Evolutionary conservation across 2,329 filamentous ascomycete species (phyloP).

Genomic region (Raffaelea arxii): DNA sequence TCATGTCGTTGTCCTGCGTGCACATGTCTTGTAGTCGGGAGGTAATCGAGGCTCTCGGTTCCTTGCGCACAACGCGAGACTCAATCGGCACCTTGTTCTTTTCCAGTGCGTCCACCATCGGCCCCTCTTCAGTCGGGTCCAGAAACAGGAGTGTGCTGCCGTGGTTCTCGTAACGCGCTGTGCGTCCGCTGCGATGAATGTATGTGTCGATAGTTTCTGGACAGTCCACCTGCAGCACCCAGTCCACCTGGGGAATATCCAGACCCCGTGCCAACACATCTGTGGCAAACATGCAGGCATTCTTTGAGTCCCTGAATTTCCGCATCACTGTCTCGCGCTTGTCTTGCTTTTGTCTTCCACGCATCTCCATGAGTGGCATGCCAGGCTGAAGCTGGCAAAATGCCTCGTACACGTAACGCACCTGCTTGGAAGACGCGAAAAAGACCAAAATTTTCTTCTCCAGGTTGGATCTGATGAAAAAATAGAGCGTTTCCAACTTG

Average conservation of each 20-base stretch:
- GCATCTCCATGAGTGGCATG: conserved; percentile 83
- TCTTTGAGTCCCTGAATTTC: conserved; percentile 70
- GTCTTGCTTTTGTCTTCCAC: conserved; percentile 87
- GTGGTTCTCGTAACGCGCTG: conserved; percentile 82
- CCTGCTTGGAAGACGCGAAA: conserved; percentile 89
- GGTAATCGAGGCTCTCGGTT: conserved; percentile 80
- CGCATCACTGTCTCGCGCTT: conserved; percentile 80
- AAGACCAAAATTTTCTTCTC: conserved; percentile 96
- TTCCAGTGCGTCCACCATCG: conserved; percentile 79
- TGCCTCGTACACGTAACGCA: conserved; percentile 89
- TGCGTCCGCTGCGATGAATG: conserved; percentile 90
- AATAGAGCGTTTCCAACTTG: conserved; percentile 86
- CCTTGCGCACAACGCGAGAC: conserved; percentile 74
- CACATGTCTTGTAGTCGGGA: conserved; percentile 88
- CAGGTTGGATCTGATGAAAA: conserved; percentile 82
- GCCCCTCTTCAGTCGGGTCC: conserved; percentile 82
- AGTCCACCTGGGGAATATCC: conserved; percentile 94
- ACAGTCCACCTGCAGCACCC: conserved; percentile 97
- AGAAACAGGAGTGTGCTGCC: conserved; percentile 86
- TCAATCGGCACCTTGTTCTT: conserved; percentile 85
- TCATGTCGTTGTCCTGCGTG: conserved; percentile 87
- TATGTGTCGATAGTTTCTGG: conserved; percentile 97
- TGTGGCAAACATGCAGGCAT: conserved; percentile 86
- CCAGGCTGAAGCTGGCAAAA: conserved; percentile 91
- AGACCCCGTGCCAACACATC: conserved; percentile 91